These are phyloP conservation scores for Phytophthora tentaculata DNA, from an alignment of 352 stramenopile genomes.

Conservation along the genomic window DNA sequence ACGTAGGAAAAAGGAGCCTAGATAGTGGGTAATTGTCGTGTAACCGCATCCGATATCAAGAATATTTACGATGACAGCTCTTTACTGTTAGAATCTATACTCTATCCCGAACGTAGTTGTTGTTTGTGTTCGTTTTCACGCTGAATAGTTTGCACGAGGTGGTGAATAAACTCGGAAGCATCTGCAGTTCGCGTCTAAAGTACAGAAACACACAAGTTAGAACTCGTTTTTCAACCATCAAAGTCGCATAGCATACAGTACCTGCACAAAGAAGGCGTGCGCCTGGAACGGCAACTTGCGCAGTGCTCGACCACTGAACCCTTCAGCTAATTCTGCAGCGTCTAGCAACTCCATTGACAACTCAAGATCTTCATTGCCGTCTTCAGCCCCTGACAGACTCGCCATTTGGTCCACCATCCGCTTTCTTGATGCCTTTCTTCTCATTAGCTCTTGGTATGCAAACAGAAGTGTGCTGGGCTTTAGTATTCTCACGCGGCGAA, in stretches of 20 bases:
- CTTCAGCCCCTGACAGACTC: constrained; percentile 6
- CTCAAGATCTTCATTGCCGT: constrained; percentile 21
- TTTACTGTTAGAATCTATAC: background rate
- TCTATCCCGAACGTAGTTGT: constrained; percentile 27
- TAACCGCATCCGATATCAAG: background rate
- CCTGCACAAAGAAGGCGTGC: constrained; percentile 73
- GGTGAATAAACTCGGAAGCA: constrained; percentile 32
- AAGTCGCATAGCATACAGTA: too few relatives aligned
- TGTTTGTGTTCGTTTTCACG: constrained; percentile 41
- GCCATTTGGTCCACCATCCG: constrained; percentile 51
- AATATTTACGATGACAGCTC: background rate
- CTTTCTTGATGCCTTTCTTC: constrained; percentile 41
- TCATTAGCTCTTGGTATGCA: constrained; percentile 33
- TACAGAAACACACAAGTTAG: constrained; percentile 5
- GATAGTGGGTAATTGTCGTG: constrained; percentile 9
- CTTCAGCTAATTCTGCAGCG: constrained; percentile 57
- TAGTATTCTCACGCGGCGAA: constrained; percentile 79
- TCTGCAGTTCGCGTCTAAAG: constrained; percentile 27
- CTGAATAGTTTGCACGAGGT: constrained; percentile 36
- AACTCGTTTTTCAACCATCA: background rate
- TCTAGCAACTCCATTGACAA: constrained; percentile 45
- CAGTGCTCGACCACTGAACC: constrained; percentile 76
- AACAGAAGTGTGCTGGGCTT: constrained; percentile 27
- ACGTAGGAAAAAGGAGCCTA: constrained; percentile 4
- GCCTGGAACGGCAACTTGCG: constrained; percentile 90